A percentile compares a stretch with the other conserved stretches of the same genome.
phyloP scores from a whole-genome alignment of 2,329 filamentous ascomycete genomes.

The Colletotrichum sp. region DNA sequence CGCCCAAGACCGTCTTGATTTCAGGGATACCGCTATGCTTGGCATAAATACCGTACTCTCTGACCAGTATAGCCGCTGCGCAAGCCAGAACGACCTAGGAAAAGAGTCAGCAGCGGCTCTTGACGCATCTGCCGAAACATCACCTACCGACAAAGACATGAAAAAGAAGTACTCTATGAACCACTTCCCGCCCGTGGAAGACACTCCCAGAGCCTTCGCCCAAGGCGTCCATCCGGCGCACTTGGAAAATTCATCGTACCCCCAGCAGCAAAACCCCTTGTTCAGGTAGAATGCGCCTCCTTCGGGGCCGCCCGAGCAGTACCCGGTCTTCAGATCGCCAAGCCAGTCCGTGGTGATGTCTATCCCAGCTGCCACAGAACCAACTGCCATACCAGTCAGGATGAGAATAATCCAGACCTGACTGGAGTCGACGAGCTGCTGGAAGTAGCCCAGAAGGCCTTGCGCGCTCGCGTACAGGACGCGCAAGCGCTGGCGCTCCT shows the following conservation, averaged over 20 bases:
- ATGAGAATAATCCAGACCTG: constrained; percentile 93
- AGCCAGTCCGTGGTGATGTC: constrained; percentile 94
- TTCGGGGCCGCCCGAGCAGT: constrained; percentile 76
- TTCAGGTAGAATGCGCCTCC: constrained; percentile 92
- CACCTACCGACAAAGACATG: constrained; percentile 77
- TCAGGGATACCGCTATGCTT: constrained; percentile 97
- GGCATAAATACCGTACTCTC: constrained; percentile 84
- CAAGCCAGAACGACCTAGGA: constrained; percentile 76
- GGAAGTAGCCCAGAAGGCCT: constrained; percentile 75
- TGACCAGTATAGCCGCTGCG: constrained; percentile 79
- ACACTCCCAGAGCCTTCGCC: constrained; percentile 75
- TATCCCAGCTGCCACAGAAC: constrained; percentile 84
- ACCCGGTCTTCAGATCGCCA: constrained; percentile 88
- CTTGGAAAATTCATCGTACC: constrained; percentile 81
- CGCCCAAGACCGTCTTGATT: constrained; percentile 94
- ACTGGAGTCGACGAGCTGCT: constrained; percentile 79
- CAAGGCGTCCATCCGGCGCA: constrained; percentile 90
- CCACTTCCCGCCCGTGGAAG: constrained; percentile 73
- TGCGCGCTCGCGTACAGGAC: constrained; percentile 72
- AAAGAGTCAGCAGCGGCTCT: not conserved
- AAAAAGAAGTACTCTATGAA: constrained; percentile 89
- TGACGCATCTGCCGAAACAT: not conserved
- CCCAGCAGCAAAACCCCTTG: constrained; percentile 90
- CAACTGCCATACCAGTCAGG: constrained; percentile 82
- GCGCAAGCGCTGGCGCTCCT: constrained; percentile 88